Evolutionary conservation across 2,329 filamentous ascomycete species (phyloP), one percentile per base, ranked within the genome.

Genomic region (Byssochlamys sp.): DNA sequence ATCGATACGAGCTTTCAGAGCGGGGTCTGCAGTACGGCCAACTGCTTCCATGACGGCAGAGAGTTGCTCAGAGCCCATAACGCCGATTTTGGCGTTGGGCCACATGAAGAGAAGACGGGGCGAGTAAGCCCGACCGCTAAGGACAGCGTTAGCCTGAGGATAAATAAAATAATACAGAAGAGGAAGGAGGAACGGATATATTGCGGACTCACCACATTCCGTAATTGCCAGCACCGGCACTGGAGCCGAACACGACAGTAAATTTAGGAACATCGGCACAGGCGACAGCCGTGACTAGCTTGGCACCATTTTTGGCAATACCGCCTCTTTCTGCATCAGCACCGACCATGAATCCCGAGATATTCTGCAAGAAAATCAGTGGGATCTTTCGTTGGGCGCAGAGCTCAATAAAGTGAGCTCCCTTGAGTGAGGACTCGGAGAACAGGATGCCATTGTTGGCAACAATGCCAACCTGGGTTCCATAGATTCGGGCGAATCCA

Each of bases 261-360:
- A 97, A 92, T 74, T 99, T 97, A 64, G 94, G 92, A 49, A 97
- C 92, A 63, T 94, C 85, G 3, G 92, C 91, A 70, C 91, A 96
- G 7, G 91, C 90, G 10, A 97, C 94, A 6, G 92, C 94, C 2
- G 91, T 95, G 28, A 97, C 94, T 19, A 99, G 84, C 77, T 99
- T 97, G 4, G 94, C 94, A 48, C 94, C 94, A 69, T 97, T 95
- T 80, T 97, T 97, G 56, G 94, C 94, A 65, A 99, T 97, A 11
- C 94, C 94, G 55, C 92, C 92, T 56, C 88, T 87, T 76, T 99
- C 94, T 0, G 92, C 91, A 66, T 94, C 90, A 19, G 85, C 83
- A 50, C 94, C 94, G 31, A 99, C 94, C 94, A 99, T 99, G 82
- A 99, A 99, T 50, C 94, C 94, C 4, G 86, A 87, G 70, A 99